A percentile compares a stretch with the other conserved stretches of the same genome.
These are phyloP conservation scores for Sclerotinia nivalis DNA, from an alignment of 2,329 filamentous ascomycete species.

Conservation along the genomic window DNA sequence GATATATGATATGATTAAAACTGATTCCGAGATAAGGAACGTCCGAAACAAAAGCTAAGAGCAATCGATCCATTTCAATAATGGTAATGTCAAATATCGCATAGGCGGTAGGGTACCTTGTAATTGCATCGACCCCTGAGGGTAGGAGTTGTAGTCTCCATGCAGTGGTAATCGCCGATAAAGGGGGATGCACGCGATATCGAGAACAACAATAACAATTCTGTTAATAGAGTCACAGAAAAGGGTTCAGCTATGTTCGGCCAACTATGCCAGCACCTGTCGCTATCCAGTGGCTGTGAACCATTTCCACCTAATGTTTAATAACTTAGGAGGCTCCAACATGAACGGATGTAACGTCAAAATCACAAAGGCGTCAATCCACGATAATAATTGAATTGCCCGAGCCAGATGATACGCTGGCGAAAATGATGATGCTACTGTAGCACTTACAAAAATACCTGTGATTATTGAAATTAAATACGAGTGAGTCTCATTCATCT, in stretches of 20 bases:
- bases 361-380: conserved; percentile 4
- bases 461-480: conserved; percentile 8
- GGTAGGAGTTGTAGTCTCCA: conserved; percentile 2
- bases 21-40: conserved; percentile 17
- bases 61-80: neutral
- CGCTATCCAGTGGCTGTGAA: conserved; percentile 6
- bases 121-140: conserved; percentile 11
- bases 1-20: neutral
- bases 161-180: conserved; percentile 5
- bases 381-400: conserved; percentile 20
- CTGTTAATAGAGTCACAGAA: neutral
- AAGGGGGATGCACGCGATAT: neutral
- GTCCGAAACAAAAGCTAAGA: neutral
- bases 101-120: conserved; percentile 6
- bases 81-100: neutral
- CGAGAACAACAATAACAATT: conserved; percentile 1
- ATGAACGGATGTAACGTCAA: conserved; percentile 10
- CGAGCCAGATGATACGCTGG: neutral
- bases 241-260: neutral
- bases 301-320: neutral
- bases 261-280: neutral
- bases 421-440: conserved; percentile 16
- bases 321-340: neutral
- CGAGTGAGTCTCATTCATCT: neutral
- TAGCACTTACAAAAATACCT: conserved; percentile 6